Base-by-base conservation (phyloP, 179 eudicot genomes). In the Silene vulgaris region DNA sequence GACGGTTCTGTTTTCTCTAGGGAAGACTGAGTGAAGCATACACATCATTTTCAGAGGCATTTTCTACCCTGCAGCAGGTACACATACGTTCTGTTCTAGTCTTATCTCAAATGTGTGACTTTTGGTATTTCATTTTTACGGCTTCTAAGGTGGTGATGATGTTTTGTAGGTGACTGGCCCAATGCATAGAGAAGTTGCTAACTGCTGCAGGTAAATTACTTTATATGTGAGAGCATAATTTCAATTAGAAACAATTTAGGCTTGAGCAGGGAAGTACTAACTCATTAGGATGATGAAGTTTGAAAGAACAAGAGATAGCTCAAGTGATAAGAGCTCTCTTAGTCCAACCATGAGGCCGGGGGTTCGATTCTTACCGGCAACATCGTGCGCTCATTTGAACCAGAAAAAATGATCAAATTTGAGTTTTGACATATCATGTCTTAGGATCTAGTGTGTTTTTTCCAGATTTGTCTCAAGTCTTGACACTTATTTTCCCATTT, bases 111-210 rank as follows among this genome's bases (percentile, higher is more conserved):
- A 0, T 14, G 7, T 73, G 35, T 12, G 57, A 29, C 3, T 8
- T 32, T 60, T 43, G 54, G 17, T 48, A 3, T 23, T 72, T 77
- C 19, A 64, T 71, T 59, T 21, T 75, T 28, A 1, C 65, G 21
- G 19, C 11, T 71, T 16, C 64, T 54, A 28, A 71, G 19, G 63
- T 29, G 40, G 14, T 29, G 28, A 28, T 71, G 20, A 71, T 52
- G 28, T n/a, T 50, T 64, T 85, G 76, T 85, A 95, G 99, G 99
- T 95, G 65, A 92, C 97, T 76, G 99, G 99, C 81, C 99, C 99
- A 67, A 95, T 95, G 97, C 99, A 95, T 82, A 90, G 97, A 78
- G 99, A 95, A 82, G 99, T 95, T 74, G 97, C 99, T 30, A 95
- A 90, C 81, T 95, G 99, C 68, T 95, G 99, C 68, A 89, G 99